Evolutionary conservation across 106 monocot species (phyloP).

Genomic region (Dendrobium nobile): DNA sequence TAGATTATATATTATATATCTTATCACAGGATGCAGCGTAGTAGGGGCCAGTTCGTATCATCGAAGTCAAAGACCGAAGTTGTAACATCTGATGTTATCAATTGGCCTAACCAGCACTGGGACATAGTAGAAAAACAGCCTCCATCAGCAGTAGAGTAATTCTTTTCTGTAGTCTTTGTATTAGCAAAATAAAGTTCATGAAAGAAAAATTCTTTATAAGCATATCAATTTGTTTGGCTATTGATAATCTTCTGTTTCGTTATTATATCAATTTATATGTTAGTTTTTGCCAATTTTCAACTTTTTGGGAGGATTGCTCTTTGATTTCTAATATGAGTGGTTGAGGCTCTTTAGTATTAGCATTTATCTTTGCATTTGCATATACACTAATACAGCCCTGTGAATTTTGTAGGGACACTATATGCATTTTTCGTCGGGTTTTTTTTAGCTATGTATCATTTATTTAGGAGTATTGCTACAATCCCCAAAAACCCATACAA

Average conservation of each 20-base stretch:
- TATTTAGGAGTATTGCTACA: neutral
- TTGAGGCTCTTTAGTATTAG: neutral
- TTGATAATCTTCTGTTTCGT: neutral
- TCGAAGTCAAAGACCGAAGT: slow-evolving; percentile 86
- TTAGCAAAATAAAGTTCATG: neutral
- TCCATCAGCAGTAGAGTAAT: slow-evolving; percentile 64
- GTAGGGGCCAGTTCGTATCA: slow-evolving; percentile 88
- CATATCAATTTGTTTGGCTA: neutral
- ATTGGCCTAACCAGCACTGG: slow-evolving; percentile 61
- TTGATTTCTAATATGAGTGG: neutral
- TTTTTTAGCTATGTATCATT: neutral
- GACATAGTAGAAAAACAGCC: slow-evolving; percentile 52
- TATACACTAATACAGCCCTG: neutral
- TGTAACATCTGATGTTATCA: slow-evolving; percentile 26
- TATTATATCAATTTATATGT: neutral
- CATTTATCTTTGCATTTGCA: neutral
- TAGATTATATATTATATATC: neutral
- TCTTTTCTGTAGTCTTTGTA: neutral
- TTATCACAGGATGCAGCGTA: slow-evolving; percentile 75
- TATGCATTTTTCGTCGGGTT: neutral
- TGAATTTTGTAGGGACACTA: neutral
- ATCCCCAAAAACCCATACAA: neutral
- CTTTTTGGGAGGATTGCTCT: neutral
- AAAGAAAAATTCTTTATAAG: neutral
- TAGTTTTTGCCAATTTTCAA: neutral